phyloP scores from a whole-genome alignment of 75 land plant species.

The Cupressus sempervirens region DNA sequence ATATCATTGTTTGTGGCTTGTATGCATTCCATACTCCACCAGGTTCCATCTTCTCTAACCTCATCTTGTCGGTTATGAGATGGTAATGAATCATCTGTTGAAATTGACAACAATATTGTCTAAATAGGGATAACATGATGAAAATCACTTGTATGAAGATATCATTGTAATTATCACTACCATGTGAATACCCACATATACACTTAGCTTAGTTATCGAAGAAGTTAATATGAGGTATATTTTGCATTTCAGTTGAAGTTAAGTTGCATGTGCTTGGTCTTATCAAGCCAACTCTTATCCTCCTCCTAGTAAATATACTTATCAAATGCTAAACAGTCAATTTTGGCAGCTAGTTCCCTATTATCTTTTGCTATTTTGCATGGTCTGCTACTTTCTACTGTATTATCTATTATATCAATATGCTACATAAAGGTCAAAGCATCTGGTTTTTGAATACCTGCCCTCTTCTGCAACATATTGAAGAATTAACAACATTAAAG shows the following conservation, averaged over 20 bases:
- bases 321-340: not conserved
- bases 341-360: not conserved
- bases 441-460: not conserved
- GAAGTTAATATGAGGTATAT: not conserved
- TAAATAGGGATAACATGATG: not conserved
- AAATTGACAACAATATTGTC: not conserved
- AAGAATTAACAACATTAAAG: not conserved
- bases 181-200: not conserved
- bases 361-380: not conserved
- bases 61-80: not conserved
- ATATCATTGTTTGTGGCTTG: not conserved
- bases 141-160: not conserved
- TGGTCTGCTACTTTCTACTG: not conserved
- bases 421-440: not conserved
- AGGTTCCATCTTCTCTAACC: not conserved
- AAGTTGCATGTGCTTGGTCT: not conserved
- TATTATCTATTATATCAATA: too few relatives aligned
- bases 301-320: not conserved
- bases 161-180: not conserved
- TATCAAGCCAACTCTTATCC: not conserved
- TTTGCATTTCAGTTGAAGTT: not conserved
- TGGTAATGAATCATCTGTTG: not conserved
- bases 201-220: not conserved
- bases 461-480: not conserved
- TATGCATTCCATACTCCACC: not conserved